Conservation (phyloP, 176 grass and related monocot genomes). For the Saccharum spontaneum region DNA sequence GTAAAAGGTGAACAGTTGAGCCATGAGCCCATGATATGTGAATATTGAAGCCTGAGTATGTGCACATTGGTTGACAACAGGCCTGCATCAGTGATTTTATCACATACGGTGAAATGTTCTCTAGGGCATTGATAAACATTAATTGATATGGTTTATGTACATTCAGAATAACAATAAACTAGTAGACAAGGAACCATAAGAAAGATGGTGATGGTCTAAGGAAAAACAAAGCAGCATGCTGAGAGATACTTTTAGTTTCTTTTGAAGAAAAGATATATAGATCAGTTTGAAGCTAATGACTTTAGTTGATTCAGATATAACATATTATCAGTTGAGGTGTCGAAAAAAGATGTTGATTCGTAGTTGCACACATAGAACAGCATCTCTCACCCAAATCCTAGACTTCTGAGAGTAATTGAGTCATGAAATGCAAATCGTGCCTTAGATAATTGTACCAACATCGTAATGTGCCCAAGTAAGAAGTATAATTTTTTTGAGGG, state of each 20-base stretch:
- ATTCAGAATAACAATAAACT: background rate
- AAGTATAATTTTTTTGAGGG: too few species aligned
- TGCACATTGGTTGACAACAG: background rate
- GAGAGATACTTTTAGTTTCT: background rate
- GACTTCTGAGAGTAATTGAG: background rate
- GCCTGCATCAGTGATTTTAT: background rate
- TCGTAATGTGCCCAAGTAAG: background rate
- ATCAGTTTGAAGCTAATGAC: background rate
- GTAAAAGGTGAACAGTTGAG: background rate
- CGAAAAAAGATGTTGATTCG: background rate
- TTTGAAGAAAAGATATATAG: background rate
- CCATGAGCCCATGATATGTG: background rate
- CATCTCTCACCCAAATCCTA: background rate
- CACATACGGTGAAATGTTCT: background rate
- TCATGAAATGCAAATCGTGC: background rate
- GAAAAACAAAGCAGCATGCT: background rate
- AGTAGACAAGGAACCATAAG: background rate
- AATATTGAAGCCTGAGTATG: background rate
- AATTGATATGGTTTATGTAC: background rate
- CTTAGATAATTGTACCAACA: background rate
- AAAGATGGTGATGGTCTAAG: conserved; percentile 7
- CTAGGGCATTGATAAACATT: background rate
- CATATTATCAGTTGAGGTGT: background rate
- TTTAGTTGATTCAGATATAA: background rate
- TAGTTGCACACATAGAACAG: background rate